Evolutionary conservation across 768 basidiomycete species (phyloP).

Genomic region (Tulasnella sp.): DNA sequence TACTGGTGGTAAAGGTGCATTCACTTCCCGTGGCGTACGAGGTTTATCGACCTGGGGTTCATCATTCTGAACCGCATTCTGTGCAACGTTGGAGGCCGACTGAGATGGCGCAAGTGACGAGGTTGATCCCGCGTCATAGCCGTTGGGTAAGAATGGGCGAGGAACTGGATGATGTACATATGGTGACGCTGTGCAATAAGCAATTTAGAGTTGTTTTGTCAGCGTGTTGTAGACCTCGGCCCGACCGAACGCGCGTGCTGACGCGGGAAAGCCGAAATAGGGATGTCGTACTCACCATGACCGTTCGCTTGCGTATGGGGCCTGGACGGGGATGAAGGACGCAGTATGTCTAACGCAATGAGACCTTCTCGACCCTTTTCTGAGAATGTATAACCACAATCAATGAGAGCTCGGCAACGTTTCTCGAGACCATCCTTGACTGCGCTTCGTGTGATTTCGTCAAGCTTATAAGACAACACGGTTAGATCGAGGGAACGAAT

Average conservation of each 20-base stretch:
- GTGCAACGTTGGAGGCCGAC: slow-evolving; percentile 49
- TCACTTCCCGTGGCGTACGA: slow-evolving; percentile 16
- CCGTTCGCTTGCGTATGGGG: slow-evolving; percentile 7
- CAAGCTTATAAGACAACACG: slow-evolving; percentile 27
- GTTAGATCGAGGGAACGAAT: not conserved
- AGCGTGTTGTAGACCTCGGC: slow-evolving; percentile 7
- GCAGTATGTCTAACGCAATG: slow-evolving; percentile 28
- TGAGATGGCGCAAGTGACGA: slow-evolving; percentile 58
- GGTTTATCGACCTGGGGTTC: slow-evolving; percentile 17
- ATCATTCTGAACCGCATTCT: not conserved
- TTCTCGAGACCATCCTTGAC: slow-evolving; percentile 48
- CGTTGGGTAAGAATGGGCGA: slow-evolving; percentile 20
- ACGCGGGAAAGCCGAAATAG: slow-evolving; percentile 5
- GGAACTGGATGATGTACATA: slow-evolving; percentile 18
- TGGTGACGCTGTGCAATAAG: not conserved
- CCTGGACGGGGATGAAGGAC: no score
- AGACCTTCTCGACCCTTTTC: slow-evolving; percentile 55
- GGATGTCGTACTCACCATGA: no score
- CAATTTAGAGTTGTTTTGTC: slow-evolving; percentile 1
- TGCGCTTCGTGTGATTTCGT: slow-evolving; percentile 37
- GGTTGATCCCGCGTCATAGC: slow-evolving; percentile 34
- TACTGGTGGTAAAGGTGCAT: not conserved
- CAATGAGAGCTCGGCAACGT: slow-evolving; percentile 50
- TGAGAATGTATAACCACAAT: slow-evolving; percentile 56
- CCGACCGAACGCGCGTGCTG: not conserved